Conservation (phyloP, 2,329 filamentous ascomycete species). For the Trichoderma cornu-damae region DNA sequence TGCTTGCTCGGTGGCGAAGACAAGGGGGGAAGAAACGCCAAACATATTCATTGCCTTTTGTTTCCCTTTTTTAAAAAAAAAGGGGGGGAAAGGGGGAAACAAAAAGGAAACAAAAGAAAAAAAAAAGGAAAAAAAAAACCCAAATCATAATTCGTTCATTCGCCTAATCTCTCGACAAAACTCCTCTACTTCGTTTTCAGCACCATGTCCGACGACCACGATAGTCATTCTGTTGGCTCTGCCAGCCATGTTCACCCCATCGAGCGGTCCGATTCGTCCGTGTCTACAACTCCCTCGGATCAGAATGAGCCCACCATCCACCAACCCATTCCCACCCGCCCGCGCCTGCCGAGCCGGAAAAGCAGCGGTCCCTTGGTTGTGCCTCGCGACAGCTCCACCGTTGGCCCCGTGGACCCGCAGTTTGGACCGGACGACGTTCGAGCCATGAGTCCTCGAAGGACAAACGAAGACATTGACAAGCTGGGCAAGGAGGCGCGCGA, state of each 20-base stretch:
- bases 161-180: neutral
- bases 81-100: too few species aligned
- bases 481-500: conserved; percentile 76
- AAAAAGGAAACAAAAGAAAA: too few species aligned
- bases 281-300: conserved; percentile 33
- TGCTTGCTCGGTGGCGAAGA: neutral
- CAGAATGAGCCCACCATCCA: conserved; percentile 40
- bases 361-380: conserved; percentile 80
- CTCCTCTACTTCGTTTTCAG: too few species aligned
- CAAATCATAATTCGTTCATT: neutral
- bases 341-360: conserved; percentile 66
- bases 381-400: conserved; percentile 66
- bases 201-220: conserved; percentile 25
- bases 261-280: conserved; percentile 36
- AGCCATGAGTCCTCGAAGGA: conserved; percentile 89
- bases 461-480: conserved; percentile 83
- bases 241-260: conserved; percentile 31
- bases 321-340: conserved; percentile 53
- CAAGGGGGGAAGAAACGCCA: too few species aligned
- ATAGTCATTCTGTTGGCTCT: conserved; percentile 24
- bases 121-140: too few species aligned
- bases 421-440: conserved; percentile 84
- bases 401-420: conserved; percentile 67
- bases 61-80: neutral
- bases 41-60: neutral